phyloP scores from a whole-genome alignment of 768 basidiomycete species.

The Tulasnella sp. region DNA sequence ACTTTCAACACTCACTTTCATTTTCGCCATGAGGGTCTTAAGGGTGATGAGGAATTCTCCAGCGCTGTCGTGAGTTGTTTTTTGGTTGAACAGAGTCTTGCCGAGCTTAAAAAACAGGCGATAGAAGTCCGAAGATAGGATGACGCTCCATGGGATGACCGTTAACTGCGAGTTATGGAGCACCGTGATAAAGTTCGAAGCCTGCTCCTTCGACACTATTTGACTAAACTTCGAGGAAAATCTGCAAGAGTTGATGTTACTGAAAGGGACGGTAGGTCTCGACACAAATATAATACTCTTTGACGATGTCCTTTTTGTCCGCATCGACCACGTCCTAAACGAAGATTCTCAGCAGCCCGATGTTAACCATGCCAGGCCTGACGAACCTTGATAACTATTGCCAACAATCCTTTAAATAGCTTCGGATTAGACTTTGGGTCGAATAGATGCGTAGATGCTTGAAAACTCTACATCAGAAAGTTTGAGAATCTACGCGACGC shows the following conservation, averaged over 20 bases:
- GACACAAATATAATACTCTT: slow-evolving; percentile 34
- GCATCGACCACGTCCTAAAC: slow-evolving; percentile 49
- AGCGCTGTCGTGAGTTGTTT: slow-evolving; percentile 37
- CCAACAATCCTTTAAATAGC: slow-evolving; percentile 46
- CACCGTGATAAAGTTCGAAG: slow-evolving; percentile 47
- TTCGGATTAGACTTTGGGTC: slow-evolving; percentile 48
- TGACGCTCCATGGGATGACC: slow-evolving; percentile 58
- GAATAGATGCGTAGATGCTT: slow-evolving; percentile 28
- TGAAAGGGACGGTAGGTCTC: neutral
- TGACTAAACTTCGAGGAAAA: slow-evolving; percentile 46
- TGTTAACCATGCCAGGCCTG: neutral
- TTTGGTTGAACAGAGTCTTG: slow-evolving; percentile 36
- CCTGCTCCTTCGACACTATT: slow-evolving; percentile 50
- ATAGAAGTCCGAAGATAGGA: slow-evolving; percentile 51
- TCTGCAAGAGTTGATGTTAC: slow-evolving; percentile 23
- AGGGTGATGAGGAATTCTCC: slow-evolving; percentile 44
- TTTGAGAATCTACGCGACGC: neutral
- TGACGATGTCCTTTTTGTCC: slow-evolving; percentile 44
- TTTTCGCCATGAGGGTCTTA: slow-evolving; percentile 56
- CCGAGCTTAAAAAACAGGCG: slow-evolving; percentile 39
- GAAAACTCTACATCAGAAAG: slow-evolving; percentile 15
- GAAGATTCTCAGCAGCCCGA: neutral
- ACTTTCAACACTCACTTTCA: slow-evolving; percentile 34
- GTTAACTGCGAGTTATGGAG: slow-evolving; percentile 42
- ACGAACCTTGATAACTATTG: slow-evolving; percentile 50